Percentiles rank a stretch among this genome's conserved stretches.
Evolutionary conservation across 2,329 filamentous ascomycete species (phyloP).

Genomic region (Verruconis gallopava): DNA sequence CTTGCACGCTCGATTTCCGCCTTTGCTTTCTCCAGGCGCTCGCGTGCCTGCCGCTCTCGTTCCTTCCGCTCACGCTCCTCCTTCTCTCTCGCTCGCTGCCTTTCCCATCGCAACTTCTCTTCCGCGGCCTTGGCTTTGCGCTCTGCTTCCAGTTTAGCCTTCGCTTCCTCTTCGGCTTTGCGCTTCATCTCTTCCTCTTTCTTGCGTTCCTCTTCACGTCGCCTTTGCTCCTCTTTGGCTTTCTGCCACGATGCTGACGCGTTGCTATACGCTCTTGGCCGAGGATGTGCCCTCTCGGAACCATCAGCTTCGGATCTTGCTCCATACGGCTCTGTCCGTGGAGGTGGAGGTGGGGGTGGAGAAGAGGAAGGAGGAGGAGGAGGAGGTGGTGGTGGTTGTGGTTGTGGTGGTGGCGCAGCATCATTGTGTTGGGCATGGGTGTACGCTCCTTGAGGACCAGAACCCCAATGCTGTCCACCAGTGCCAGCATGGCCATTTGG

Average conservation of each 20-base stretch:
- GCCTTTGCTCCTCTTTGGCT: conserved; percentile 9
- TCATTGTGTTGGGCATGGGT: background rate
- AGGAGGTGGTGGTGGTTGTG: conserved; percentile 4
- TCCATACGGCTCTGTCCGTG: conserved; percentile 5
- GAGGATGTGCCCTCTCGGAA: conserved; percentile 6
- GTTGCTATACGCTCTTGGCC: conserved; percentile 6
- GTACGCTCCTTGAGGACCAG: conserved; percentile 1
- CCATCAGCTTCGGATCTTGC: conserved; percentile 8
- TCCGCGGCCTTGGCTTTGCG: conserved; percentile 9
- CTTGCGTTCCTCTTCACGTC: conserved; percentile 9
- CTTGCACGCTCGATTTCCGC: conserved; percentile 11
- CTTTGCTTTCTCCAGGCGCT: conserved; percentile 9
- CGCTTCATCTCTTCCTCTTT: conserved; percentile 5
- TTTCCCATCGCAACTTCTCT: conserved; percentile 11
- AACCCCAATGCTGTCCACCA: background rate
- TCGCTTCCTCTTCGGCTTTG: conserved; percentile 8
- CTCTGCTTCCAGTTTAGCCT: conserved; percentile 9
- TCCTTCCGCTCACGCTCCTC: conserved; percentile 11
- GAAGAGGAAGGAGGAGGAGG: background rate
- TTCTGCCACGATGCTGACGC: conserved; percentile 10
- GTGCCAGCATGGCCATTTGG: background rate
- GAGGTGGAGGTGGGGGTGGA: conserved; percentile 6
- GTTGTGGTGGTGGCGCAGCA: conserved; percentile 3
- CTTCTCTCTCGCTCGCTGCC: conserved; percentile 9
- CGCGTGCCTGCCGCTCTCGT: conserved; percentile 7